phyloP scores from a whole-genome alignment of 1,139 yeast species.

The Lodderomyces oxycetoniae region DNA sequence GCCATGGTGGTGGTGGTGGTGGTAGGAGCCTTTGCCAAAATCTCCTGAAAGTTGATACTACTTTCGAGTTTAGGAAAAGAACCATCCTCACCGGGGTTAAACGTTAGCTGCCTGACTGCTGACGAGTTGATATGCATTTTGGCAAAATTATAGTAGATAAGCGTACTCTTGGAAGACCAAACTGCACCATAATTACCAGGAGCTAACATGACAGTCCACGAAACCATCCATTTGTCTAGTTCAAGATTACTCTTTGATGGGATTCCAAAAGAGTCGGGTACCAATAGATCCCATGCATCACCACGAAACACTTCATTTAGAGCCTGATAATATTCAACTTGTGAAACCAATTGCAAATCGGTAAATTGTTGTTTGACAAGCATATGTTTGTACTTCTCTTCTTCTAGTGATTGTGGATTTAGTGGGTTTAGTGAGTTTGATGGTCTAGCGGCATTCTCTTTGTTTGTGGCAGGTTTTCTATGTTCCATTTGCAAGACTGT shows the following conservation, averaged over 20 bases:
- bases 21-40: too few species aligned
- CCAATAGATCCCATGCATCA: constrained; percentile 57
- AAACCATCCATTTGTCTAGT: constrained; percentile 75
- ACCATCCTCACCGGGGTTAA: constrained; percentile 23
- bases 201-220: constrained; percentile 67
- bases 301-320: constrained; percentile 55
- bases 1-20: not conserved
- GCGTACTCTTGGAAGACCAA: constrained; percentile 69
- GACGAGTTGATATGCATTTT: constrained; percentile 67
- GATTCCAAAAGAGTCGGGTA: constrained; percentile 60
- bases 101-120: constrained; percentile 46
- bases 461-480: not conserved
- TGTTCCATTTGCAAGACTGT: not conserved
- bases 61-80: constrained; percentile 38
- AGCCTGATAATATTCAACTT: constrained; percentile 69
- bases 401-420: constrained; percentile 7
- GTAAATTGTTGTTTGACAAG: constrained; percentile 24
- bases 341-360: constrained; percentile 63
- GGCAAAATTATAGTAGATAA: constrained; percentile 69
- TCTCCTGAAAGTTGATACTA: not conserved
- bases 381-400: constrained; percentile 6
- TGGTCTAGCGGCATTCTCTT: not conserved
- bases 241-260: constrained; percentile 67
- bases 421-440: not conserved
- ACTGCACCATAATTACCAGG: constrained; percentile 57